Percentiles rank a stretch among this genome's conserved stretches.
Conservation (phyloP, 2,329 filamentous ascomycete species). For the Colletotrichum nymphaeae region DNA sequence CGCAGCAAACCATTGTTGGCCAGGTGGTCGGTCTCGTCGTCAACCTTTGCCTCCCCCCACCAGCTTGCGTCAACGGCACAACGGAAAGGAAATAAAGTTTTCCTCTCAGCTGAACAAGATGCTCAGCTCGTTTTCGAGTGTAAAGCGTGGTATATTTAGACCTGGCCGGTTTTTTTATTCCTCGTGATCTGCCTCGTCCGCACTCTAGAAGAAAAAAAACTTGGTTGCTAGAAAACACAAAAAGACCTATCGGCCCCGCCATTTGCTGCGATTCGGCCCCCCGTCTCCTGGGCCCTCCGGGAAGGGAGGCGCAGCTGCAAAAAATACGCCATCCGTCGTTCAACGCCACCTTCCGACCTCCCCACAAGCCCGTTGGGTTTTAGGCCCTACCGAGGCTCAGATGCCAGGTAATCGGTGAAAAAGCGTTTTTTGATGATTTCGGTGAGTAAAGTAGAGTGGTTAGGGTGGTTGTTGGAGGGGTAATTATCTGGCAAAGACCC, state of each 20-base stretch:
- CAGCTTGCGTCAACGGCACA: no score
- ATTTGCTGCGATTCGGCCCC: neutral
- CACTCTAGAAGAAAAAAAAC: neutral
- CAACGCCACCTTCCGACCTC: slow-evolving; percentile 25
- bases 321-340: slow-evolving; percentile 14
- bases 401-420: neutral
- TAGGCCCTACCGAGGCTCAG: neutral
- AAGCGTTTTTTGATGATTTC: slow-evolving; percentile 1
- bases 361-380: neutral
- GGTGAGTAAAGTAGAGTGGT: neutral
- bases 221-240: neutral
- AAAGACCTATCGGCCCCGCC: neutral
- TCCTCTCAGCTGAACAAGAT: neutral
- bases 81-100: neutral
- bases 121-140: neutral
- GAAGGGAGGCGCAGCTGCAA: slow-evolving; percentile 22
- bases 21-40: neutral
- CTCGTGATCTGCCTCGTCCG: slow-evolving; percentile 25
- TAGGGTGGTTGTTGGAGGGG: neutral
- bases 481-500: neutral
- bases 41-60: neutral
- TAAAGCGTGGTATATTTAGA: slow-evolving; percentile 29
- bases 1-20: neutral
- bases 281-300: neutral
- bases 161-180: neutral